These are phyloP conservation scores for Ogataea salicorniae DNA, from an alignment of 805 yeast species.

Conservation along the genomic window DNA sequence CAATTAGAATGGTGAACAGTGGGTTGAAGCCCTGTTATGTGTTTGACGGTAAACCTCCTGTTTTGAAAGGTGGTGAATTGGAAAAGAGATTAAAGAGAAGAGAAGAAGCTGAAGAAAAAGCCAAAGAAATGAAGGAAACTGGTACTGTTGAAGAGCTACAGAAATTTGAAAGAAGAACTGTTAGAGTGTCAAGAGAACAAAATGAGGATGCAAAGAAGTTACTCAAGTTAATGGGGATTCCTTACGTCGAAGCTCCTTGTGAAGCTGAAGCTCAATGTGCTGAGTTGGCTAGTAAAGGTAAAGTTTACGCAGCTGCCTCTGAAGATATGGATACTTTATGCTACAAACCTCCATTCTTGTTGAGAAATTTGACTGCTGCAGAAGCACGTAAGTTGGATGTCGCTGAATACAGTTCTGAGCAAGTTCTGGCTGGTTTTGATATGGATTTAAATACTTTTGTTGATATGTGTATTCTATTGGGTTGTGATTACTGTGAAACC, in stretches of 20 bases:
- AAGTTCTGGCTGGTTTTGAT: constrained; percentile 73
- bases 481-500: constrained; percentile 97
- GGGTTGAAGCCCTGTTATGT: constrained; percentile 97
- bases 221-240: constrained; percentile 88
- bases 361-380: constrained; percentile 88
- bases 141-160: constrained; percentile 74
- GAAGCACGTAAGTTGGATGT: constrained; percentile 93
- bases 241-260: constrained; percentile 89
- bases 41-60: constrained; percentile 97
- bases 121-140: constrained; percentile 71
- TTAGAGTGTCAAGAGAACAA: constrained; percentile 82
- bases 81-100: constrained; percentile 77
- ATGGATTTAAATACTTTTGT: constrained; percentile 70
- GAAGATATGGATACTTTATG: constrained; percentile 99
- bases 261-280: constrained; percentile 99
- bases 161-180: constrained; percentile 80
- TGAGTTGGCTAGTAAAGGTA: constrained; percentile 79
- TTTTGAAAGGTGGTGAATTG: constrained; percentile 85
- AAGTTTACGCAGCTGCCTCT: constrained; percentile 94
- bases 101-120: constrained; percentile 74
- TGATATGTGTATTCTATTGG: constrained; percentile 87
- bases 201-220: constrained; percentile 89
- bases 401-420: constrained; percentile 66
- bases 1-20: constrained; percentile 80
- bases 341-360: constrained; percentile 75